Base-by-base conservation (phyloP, 768 basidiomycete species). In the Paxillus involutus region DNA sequence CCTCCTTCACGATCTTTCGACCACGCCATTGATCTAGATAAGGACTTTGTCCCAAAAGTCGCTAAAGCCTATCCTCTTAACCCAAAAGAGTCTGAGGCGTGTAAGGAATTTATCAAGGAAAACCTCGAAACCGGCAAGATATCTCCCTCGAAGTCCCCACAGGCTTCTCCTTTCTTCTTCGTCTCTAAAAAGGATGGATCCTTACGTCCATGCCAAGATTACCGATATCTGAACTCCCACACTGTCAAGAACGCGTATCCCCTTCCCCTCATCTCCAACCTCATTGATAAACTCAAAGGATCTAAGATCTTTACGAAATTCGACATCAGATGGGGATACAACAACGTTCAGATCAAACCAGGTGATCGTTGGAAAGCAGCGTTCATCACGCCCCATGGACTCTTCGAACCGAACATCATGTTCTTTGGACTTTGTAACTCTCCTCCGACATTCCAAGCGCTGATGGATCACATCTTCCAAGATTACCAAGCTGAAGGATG, bases 381-480 rank as follows among this genome's bases (percentile, higher is more conserved):
- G 0, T 46, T 52, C 29, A 21, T 44, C 0, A 44, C 33, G 9
- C n/a, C 19, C 14, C 0, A 19, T 0, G 33, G 43, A 0, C 4
- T 35, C 2, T 51, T 49, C 4, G 44, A 63, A 46, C 51, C 61
- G 14, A 44, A 43, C 21, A 52, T 63, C 26, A 62, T 63, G 59
- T 63, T 63, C 21, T 64, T 63, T 42, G 59, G 57, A 0, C 43
- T 63, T 4, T 52, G 45, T 12, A 63, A 64, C 35, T 52, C 37
- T 14, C 62, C 47, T 0, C 48, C 55, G 14, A 56, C 49, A 26
- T 65, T 65, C 62, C 72, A 69, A 45, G 33, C 3, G 12, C 11
- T 33, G 9, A 33, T 33, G 33, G 11, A 33, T 3, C 33, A 33
- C 11, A 11, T 33, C 10, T 33, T 33, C 10, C 3, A 8, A 3